phyloP scores from a whole-genome alignment of 352 stramenopile species.

The Phytophthora cajani region DNA sequence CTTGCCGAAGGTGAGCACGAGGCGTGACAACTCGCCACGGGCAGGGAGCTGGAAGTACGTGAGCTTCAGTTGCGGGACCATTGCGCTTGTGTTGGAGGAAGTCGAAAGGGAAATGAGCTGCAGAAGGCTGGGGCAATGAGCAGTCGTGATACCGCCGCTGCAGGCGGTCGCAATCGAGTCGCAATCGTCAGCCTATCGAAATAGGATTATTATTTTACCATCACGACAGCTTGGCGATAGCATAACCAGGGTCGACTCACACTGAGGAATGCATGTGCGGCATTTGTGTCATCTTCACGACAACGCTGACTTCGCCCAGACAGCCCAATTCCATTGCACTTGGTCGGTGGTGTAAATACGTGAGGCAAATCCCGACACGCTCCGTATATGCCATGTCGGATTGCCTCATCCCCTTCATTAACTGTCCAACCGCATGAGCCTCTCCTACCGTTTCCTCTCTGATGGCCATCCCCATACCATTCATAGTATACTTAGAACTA shows the following conservation, averaged over 20 bases:
- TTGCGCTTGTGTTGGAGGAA: neutral
- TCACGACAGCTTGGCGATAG: too few relatives aligned
- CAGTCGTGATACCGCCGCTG: neutral
- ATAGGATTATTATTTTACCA: too few relatives aligned
- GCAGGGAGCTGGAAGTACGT: constrained; percentile 50
- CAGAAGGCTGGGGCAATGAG: too few relatives aligned
- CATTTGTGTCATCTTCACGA: too few relatives aligned
- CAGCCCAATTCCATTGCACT: neutral
- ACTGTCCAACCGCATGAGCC: neutral
- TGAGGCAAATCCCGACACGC: neutral
- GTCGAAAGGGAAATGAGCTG: neutral
- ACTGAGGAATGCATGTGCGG: too few relatives aligned
- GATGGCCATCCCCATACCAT: neutral
- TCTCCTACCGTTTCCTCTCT: neutral
- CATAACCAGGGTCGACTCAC: too few relatives aligned
- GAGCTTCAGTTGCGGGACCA: constrained; percentile 19
- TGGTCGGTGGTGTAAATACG: neutral
- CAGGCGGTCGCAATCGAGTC: neutral
- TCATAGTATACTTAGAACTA: neutral
- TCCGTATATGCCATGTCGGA: neutral
- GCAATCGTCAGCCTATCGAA: neutral
- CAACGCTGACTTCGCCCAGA: too few relatives aligned
- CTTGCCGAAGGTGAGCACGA: constrained; percentile 49
- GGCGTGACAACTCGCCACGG: constrained; percentile 57
- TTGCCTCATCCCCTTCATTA: neutral